A percentile compares a stretch with the other conserved stretches of the same genome.
phyloP scores from a whole-genome alignment of 148 eudicot genomes.

The Cornus suecica region DNA sequence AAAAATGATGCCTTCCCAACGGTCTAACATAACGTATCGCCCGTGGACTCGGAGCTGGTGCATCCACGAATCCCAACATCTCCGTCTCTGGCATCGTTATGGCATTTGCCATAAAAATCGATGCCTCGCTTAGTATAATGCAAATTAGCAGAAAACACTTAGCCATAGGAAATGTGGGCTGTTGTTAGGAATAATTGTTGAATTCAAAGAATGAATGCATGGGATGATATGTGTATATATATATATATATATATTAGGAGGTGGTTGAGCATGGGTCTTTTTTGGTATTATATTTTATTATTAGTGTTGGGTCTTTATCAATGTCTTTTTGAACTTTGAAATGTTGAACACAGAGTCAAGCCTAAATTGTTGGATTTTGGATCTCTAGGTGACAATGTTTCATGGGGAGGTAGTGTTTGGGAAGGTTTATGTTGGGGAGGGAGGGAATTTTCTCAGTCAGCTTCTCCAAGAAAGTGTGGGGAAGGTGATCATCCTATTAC shows the following conservation, averaged over 20 bases:
- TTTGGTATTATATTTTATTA: not conserved
- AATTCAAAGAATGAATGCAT: not conserved
- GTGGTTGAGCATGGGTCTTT: not conserved
- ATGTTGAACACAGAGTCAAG: not conserved
- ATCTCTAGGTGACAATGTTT: not conserved
- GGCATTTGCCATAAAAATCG: not conserved
- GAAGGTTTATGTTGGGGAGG: not conserved
- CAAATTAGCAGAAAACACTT: conserved; percentile 12
- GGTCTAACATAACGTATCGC: not conserved
- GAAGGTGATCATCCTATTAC: not conserved
- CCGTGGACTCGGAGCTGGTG: conserved; percentile 1
- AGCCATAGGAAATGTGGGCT: conserved; percentile 8
- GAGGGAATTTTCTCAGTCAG: not conserved
- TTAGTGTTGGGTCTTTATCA: not conserved
- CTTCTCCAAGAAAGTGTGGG: not conserved
- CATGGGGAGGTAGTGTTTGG: conserved; percentile 10
- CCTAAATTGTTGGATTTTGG: conserved; percentile 5
- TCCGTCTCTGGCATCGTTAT: no score
- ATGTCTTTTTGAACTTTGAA: not conserved
- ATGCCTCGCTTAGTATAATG: not conserved
- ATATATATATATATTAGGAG: not conserved
- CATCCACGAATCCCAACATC: not conserved
- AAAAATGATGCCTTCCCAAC: conserved; percentile 15
- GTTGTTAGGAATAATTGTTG: not conserved
- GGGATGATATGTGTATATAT: not conserved